Base-by-base conservation (phyloP, 2,329 filamentous ascomycete genomes). In the Epichloe elymi region DNA sequence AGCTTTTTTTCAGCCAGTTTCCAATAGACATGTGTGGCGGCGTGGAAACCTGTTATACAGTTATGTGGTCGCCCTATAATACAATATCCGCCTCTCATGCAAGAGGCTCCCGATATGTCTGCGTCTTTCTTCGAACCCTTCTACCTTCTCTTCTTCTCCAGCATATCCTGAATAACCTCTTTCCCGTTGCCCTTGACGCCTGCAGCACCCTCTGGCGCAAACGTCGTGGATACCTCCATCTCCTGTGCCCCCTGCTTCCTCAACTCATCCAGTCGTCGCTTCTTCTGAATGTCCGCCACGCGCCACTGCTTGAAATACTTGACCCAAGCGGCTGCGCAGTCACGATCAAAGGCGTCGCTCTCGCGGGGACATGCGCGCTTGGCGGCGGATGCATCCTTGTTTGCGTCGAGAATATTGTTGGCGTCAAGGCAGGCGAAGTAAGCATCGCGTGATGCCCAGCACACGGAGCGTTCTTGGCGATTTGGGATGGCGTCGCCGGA, bases 251-350 rank as follows among this genome's bases (percentile, higher is more conserved):
- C 85, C 65, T 91, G 84, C 45, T 75, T 76, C 64, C 85, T 76
- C 60, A 95, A 78, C 63, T 81, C 80, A 60, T 85, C 83, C 57
- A 95, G 72, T 23, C 88, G 85, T 69, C 83, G 75, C 62, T 86
- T 84, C 69, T 91, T 88, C 60, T 95, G 86, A 63, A 86, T 78
- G 60, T 98, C 93, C 70, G 94, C 91, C 37, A 97, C 88, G 61
- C 93, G 78, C 71, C 89, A 86, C 69, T 96, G 90, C 74, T 97
- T 96, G 71, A 98, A 98, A 69, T 98, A 97, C 70, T 89, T 88
- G 54, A 96, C 93, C 93, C 93, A 98, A 64, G 89, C 90, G 53
- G 75, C 78, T 17, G 89, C 88, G 67, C 93, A 98, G 64, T 91
- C 86, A 59, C 77, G 76, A 70, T 95, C 88, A 62, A 97, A 95